Conservation (phyloP, 2,329 filamentous ascomycete species). For the Raffaelea albimanens region DNA sequence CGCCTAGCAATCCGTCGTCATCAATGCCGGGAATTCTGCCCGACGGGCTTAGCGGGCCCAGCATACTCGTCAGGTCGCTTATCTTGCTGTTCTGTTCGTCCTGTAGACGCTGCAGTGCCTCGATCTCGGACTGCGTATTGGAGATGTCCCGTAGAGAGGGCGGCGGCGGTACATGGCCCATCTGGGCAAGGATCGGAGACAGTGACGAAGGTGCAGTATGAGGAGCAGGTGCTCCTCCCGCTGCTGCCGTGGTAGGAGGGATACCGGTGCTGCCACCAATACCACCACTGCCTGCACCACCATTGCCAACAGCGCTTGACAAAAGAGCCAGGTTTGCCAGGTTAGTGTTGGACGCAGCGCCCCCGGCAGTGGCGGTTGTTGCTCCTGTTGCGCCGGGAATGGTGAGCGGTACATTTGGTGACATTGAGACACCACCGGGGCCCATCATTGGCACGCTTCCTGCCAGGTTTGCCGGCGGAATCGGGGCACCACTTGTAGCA, state of each 20-base stretch:
- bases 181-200: conserved; percentile 39
- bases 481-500: neutral
- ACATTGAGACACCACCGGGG: conserved; percentile 4
- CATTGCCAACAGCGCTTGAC: too few species aligned
- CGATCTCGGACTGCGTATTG: conserved; percentile 65
- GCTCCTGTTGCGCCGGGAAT: neutral
- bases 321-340: neutral
- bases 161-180: conserved; percentile 39
- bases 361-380: conserved; percentile 3
- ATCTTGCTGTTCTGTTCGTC: conserved; percentile 70
- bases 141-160: conserved; percentile 54
- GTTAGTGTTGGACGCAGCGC: neutral
- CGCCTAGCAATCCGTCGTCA: conserved; percentile 20
- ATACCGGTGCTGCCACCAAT: neutral
- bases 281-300: too few species aligned
- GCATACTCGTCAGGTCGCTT: conserved; percentile 60
- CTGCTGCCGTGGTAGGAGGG: neutral
- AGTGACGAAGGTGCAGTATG: conserved; percentile 13
- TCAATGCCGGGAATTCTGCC: conserved; percentile 66
- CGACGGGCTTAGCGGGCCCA: conserved; percentile 72
- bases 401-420: conserved; percentile 4
- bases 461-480: conserved; percentile 1
- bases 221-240: neutral
- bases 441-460: conserved; percentile 1
- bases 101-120: conserved; percentile 69